Evolutionary conservation across 2,329 filamentous ascomycete species (phyloP), one percentile per base, ranked within the genome.

Genomic region (Myriosclerotinia curreyana): DNA sequence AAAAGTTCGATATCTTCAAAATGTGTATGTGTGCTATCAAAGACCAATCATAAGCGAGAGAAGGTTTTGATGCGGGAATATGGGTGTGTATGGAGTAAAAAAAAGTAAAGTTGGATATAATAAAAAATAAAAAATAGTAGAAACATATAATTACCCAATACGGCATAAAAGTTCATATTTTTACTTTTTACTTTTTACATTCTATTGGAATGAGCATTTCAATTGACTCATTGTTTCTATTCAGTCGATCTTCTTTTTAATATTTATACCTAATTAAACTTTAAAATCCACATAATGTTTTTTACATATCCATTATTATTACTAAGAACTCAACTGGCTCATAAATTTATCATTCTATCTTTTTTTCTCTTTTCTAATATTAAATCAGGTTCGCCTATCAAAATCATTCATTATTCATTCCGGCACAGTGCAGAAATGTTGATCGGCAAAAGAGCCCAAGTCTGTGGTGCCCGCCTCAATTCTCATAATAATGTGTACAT

Each of bases 1-100:
- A 65, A 66, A 66, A 66, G 62, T 66, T 66, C 62, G 65, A 55
- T 62, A 38, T n/a, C n/a, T n/a, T n/a, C n/a, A n/a, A n/a, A n/a
- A n/a, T n/a, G n/a, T n/a, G n/a, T n/a, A n/a, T n/a, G 60, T 62
- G 60, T 62, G 60, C 40, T 62, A 62, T 46, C 25, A 56, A 36
- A n/a, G 31, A 36, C 60, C 60, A 62, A 62, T 62, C 60, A 62
- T 55, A 62, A 56, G 60, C 60, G 50, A 62, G 51, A 14, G 31
- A 15, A 17, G 25, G n/a, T n/a, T n/a, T n/a, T n/a, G n/a, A n/a
- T n/a, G n/a, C n/a, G n/a, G n/a, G n/a, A n/a, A n/a, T n/a, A n/a
- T n/a, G n/a, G n/a, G n/a, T n/a, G n/a, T n/a, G n/a, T n/a, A n/a
- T n/a, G n/a, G n/a, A n/a, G n/a, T n/a, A n/a, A n/a, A n/a, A n/a